A percentile compares a stretch with the other conserved stretches of the same genome.
phyloP scores from a whole-genome alignment of 2,329 filamentous ascomycete genomes.

The Penicillium oxalicum region DNA sequence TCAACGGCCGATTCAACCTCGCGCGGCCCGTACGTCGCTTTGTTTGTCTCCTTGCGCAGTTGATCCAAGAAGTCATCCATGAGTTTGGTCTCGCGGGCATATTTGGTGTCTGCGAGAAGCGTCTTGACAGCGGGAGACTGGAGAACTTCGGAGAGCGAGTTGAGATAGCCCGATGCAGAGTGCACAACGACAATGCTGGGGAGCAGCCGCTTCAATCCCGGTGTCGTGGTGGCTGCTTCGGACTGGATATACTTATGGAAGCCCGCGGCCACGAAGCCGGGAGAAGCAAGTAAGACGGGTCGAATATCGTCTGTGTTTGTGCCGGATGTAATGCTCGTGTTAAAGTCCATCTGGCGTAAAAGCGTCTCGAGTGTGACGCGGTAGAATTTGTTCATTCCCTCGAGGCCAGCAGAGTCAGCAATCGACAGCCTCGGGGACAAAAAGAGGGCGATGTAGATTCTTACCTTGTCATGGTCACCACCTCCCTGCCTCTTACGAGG shows the following conservation, averaged over 20 bases:
- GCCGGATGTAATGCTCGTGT: slow-evolving; percentile 35
- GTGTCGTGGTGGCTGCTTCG: slow-evolving; percentile 56
- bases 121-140: slow-evolving; percentile 70
- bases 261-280: slow-evolving; percentile 75
- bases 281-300: slow-evolving; percentile 78
- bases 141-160: slow-evolving; percentile 81
- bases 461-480: slow-evolving; percentile 45
- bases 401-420: too few species aligned
- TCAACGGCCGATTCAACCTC: slow-evolving; percentile 78
- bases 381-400: slow-evolving; percentile 72
- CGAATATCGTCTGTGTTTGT: slow-evolving; percentile 32
- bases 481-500: slow-evolving; percentile 44
- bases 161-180: slow-evolving; percentile 75
- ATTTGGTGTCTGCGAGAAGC: slow-evolving; percentile 80
- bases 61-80: slow-evolving; percentile 80
- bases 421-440: too few species aligned
- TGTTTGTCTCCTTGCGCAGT: slow-evolving; percentile 75
- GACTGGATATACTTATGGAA: slow-evolving; percentile 70
- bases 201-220: slow-evolving; percentile 62
- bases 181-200: slow-evolving; percentile 63
- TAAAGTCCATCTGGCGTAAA: slow-evolving; percentile 70
- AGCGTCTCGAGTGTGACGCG: slow-evolving; percentile 69
- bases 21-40: slow-evolving; percentile 81
- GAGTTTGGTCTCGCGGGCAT: slow-evolving; percentile 71
- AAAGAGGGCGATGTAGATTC: background rate